Evolutionary conservation across 1,284 basidiomycete species (phyloP).

Genomic region (Paramarasmius palmivorus): DNA sequence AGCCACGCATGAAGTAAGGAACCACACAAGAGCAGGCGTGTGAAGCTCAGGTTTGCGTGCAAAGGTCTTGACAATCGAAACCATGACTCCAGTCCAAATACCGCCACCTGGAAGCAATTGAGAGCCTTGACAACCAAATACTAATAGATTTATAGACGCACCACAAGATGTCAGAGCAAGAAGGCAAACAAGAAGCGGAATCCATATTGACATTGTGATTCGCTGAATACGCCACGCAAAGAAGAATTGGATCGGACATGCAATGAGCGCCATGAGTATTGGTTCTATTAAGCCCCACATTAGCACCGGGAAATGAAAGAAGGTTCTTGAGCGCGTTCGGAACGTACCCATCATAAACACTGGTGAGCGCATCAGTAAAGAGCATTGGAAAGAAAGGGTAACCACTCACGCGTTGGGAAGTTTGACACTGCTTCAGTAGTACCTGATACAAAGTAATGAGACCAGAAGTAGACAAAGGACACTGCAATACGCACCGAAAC

Average conservation of each 20-base stretch:
- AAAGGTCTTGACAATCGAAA: constrained; percentile 37
- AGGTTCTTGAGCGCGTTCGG: too few species aligned
- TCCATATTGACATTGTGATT: constrained; percentile 39
- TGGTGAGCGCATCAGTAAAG: not conserved
- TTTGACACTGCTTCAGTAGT: constrained; percentile 22
- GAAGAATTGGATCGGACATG: constrained; percentile 53
- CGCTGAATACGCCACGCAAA: constrained; percentile 50
- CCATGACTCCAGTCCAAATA: constrained; percentile 38
- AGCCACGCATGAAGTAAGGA: constrained; percentile 42
- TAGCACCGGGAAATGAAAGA: not conserved
- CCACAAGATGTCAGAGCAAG: constrained; percentile 40
- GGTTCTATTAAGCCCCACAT: constrained; percentile 25
- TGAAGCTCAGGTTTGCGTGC: constrained; percentile 42
- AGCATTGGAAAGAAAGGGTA: not conserved
- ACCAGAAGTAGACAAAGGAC: not conserved
- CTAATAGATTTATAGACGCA: too few species aligned
- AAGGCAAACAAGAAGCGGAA: constrained; percentile 35
- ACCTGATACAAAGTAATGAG: constrained; percentile 12
- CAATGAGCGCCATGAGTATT: constrained; percentile 38
- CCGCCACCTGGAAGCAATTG: constrained; percentile 38
- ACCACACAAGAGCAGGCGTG: constrained; percentile 46
- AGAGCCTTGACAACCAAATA: too few species aligned
- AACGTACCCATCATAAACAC: constrained; percentile 13
- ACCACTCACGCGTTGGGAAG: constrained; percentile 16
- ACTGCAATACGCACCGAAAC: constrained; percentile 35